These are phyloP conservation scores for Ascochyta fabae DNA, from an alignment of 2,329 filamentous ascomycete genomes.

Conservation along the genomic window DNA sequence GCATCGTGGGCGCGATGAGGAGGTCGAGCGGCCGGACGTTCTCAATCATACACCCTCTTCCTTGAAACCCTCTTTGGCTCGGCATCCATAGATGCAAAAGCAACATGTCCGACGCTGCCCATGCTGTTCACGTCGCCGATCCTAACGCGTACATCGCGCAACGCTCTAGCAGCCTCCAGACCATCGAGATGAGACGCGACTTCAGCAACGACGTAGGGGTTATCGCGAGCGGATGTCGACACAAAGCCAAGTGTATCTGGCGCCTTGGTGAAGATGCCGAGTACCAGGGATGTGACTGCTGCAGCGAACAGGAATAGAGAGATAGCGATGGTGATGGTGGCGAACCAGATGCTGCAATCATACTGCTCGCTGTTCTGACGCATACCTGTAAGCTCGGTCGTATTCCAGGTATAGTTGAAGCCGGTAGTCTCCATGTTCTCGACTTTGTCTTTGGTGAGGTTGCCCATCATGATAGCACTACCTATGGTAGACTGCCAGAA, in stretches of 20 bases:
- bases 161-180: not conserved
- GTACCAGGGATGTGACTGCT: not conserved
- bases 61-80: conserved; percentile 5
- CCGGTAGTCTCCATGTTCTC: not conserved
- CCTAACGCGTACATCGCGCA: not conserved
- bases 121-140: conserved; percentile 12
- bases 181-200: not conserved
- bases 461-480: not conserved
- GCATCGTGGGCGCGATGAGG: too few species aligned
- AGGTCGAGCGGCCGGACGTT: too few species aligned
- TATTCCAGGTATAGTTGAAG: not conserved
- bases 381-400: not conserved
- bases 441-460: not conserved
- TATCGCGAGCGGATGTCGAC: conserved; percentile 12
- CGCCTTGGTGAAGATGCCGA: conserved; percentile 10
- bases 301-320: conserved; percentile 2
- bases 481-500: conserved; percentile 10
- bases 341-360: conserved; percentile 5
- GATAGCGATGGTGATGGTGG: conserved; percentile 5
- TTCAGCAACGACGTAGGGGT: not conserved
- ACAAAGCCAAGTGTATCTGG: conserved; percentile 19
- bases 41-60: conserved; percentile 14
- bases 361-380: not conserved
- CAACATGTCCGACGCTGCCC: conserved; percentile 14
- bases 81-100: conserved; percentile 14